Percentiles rank a stretch among this genome's conserved stretches.
phyloP scores from a whole-genome alignment of 108 stramenopile genomes.

The Parmales sp. region DNA sequence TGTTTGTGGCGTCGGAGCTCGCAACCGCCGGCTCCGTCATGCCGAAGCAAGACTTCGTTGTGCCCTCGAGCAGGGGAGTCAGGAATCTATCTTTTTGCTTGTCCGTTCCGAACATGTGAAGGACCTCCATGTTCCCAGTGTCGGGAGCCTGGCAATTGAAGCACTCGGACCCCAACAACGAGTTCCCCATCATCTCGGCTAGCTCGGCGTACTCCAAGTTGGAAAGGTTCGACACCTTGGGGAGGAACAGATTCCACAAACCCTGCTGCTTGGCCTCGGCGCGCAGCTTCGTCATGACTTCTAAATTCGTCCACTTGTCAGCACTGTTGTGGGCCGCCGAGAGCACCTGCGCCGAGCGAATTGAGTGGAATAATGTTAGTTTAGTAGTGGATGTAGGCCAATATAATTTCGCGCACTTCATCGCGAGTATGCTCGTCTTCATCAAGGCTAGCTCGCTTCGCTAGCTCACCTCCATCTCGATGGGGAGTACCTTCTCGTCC shows the following conservation, averaged over 20 bases:
- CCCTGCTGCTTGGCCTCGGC: conserved; percentile 21
- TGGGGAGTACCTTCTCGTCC: neutral
- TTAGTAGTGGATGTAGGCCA: no score
- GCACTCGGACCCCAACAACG: conserved; percentile 70
- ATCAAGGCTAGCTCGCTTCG: no score
- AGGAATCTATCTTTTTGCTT: conserved; percentile 62
- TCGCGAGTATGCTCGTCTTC: no score
- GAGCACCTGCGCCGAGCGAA: no score
- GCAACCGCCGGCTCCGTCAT: conserved; percentile 95
- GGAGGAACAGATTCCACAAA: conserved; percentile 83
- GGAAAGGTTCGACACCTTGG: conserved; percentile 32
- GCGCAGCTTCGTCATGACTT: no score
- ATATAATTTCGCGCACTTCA: no score
- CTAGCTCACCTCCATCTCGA: neutral
- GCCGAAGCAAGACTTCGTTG: conserved; percentile 71
- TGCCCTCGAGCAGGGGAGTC: conserved; percentile 61
- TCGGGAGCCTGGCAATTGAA: conserved; percentile 93
- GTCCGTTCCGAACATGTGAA: conserved; percentile 72
- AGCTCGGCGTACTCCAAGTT: conserved; percentile 76
- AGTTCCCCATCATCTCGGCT: conserved; percentile 79
- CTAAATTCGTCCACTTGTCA: no score
- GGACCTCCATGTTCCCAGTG: conserved; percentile 96
- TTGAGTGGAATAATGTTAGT: no score
- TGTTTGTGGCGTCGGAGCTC: conserved; percentile 84
- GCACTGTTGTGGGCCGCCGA: no score